These are phyloP conservation scores for Musa beccarii DNA, from an alignment of 176 grass and related monocot species.

Conservation along the genomic window DNA sequence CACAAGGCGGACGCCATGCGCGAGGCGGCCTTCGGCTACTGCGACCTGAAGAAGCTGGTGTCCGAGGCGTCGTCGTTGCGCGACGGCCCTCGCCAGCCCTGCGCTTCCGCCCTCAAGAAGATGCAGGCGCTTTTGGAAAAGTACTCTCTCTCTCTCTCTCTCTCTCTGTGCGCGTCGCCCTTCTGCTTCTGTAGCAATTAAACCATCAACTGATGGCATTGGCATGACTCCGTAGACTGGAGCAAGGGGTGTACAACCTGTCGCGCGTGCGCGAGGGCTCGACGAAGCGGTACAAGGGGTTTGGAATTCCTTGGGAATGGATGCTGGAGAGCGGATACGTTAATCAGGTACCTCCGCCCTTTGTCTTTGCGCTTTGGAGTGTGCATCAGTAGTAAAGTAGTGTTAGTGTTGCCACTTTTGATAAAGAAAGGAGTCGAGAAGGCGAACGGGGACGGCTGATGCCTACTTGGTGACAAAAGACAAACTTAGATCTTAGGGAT, in stretches of 20 bases:
- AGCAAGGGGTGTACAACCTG: conserved; percentile 87
- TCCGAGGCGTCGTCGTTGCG: conserved; percentile 46
- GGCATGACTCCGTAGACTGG: conserved; percentile 39
- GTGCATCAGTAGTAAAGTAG: not conserved
- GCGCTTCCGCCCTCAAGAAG: conserved; percentile 72
- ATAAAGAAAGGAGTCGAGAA: not conserved
- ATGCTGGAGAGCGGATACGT: conserved; percentile 74
- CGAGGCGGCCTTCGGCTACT: conserved; percentile 92
- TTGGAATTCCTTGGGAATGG: conserved; percentile 83
- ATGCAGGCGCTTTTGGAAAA: conserved; percentile 90
- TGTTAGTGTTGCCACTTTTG: not conserved
- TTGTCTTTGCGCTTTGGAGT: not conserved
- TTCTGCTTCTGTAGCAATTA: not conserved
- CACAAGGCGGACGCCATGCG: conserved; percentile 92
- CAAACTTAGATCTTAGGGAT: not conserved
- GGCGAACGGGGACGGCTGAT: too few relatives aligned
- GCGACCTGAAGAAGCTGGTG: conserved; percentile 80
- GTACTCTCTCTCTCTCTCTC: conserved; percentile 19
- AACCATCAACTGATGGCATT: not conserved
- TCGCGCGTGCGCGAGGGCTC: conserved; percentile 65
- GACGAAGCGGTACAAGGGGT: conserved; percentile 54
- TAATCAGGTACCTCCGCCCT: conserved; percentile 44
- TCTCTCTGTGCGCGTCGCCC: not conserved
- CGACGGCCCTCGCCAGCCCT: conserved; percentile 54
- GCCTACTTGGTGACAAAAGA: not conserved